Evolutionary conservation across 1,139 yeast species (phyloP).

Genomic region (Debaryomycetaceae sp.): DNA sequence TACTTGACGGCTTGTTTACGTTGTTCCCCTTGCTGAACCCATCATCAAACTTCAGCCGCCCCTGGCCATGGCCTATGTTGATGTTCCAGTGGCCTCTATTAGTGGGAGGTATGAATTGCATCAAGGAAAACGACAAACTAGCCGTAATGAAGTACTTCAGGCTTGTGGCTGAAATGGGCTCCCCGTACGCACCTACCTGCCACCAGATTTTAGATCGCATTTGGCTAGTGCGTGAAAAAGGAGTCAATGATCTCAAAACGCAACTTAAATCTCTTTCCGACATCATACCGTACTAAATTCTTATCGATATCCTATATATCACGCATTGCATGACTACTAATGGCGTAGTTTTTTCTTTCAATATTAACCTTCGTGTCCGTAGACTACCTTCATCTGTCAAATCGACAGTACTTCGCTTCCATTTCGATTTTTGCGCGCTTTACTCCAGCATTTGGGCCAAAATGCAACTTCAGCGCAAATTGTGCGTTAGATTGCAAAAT

Average conservation of each 20-base stretch:
- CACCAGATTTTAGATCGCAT: background rate
- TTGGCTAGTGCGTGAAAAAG: background rate
- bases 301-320: too few species aligned
- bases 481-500: too few species aligned
- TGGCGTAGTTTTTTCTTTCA: too few species aligned
- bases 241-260: background rate
- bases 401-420: background rate
- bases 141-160: constrained; percentile 39
- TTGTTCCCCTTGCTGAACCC: constrained; percentile 17
- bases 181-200: constrained; percentile 9
- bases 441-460: too few species aligned
- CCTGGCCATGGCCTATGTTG: constrained; percentile 24
- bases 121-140: constrained; percentile 38
- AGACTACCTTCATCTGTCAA: too few species aligned
- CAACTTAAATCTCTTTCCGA: background rate
- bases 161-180: constrained; percentile 37
- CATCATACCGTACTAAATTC: background rate
- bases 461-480: too few species aligned
- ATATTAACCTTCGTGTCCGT: background rate
- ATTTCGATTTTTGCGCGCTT: background rate
- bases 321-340: too few species aligned
- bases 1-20: constrained; percentile 23
- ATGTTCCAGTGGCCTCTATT: constrained; percentile 57
- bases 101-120: constrained; percentile 52
- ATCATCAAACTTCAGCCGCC: constrained; percentile 12